These are phyloP conservation scores for Neurospora pannonica DNA, from an alignment of 495 filamentous ascomycete genomes.

Conservation along the genomic window DNA sequence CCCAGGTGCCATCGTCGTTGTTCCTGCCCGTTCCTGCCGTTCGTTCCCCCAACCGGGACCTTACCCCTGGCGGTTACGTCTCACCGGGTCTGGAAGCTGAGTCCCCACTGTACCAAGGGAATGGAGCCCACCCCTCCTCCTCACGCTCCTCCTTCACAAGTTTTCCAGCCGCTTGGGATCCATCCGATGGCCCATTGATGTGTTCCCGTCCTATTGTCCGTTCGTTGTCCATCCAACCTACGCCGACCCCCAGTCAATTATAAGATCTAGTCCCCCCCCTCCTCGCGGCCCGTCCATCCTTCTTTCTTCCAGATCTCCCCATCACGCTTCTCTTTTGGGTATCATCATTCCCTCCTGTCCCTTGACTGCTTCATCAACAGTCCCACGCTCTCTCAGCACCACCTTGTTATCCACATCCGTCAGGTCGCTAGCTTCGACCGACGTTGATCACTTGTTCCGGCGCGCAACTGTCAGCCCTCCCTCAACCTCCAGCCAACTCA, in stretches of 20 bases:
- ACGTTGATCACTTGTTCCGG: constrained; percentile 5
- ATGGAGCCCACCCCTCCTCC: constrained; percentile 4
- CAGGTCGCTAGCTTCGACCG: constrained; percentile 34
- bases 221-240: background rate
- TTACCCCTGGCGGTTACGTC: background rate
- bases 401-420: constrained; percentile 9
- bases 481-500: constrained; percentile 8
- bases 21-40: background rate
- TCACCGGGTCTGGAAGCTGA: background rate
- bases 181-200: background rate
- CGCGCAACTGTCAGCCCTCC: constrained; percentile 12
- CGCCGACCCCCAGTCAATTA: background rate
- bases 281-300: background rate
- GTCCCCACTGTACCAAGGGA: background rate
- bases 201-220: background rate
- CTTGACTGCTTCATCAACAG: background rate
- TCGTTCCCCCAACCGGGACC: background rate
- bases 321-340: background rate
- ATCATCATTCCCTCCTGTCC: constrained; percentile 4
- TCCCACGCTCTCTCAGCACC: background rate
- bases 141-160: background rate
- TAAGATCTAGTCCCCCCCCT: background rate
- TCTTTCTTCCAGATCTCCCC: background rate
- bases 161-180: background rate
- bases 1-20: background rate